Evolutionary conservation across 176 grass and related monocot genomes (phyloP).

Genomic region (Phoenix roebelenii): DNA sequence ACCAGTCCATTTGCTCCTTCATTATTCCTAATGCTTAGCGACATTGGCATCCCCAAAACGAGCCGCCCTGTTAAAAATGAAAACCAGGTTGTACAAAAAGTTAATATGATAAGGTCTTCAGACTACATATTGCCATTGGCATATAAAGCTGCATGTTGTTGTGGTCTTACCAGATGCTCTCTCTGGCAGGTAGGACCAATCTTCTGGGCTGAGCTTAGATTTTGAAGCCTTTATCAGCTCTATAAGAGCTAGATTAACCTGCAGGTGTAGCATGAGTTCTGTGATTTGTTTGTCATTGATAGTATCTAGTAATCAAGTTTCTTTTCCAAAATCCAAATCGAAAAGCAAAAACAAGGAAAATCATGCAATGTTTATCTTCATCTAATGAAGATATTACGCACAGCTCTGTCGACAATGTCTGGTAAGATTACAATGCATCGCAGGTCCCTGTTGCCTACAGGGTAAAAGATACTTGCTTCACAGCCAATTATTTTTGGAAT

Average conservation of each 20-base stretch:
- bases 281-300: not conserved
- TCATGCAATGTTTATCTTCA: no score
- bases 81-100: constrained; percentile 19
- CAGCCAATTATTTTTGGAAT: no score
- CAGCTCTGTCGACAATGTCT: no score
- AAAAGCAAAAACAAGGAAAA: no score
- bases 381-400: no score
- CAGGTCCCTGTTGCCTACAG: no score
- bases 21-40: constrained; percentile 40
- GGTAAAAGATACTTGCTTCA: no score
- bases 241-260: constrained; percentile 80
- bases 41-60: constrained; percentile 27
- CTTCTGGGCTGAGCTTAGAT: constrained; percentile 37
- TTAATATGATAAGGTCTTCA: no score
- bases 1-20: constrained; percentile 39
- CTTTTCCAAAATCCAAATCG: not conserved
- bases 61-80: constrained; percentile 37
- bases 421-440: no score
- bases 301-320: not conserved
- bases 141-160: constrained; percentile 5
- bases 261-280: constrained; percentile 2
- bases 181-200: constrained; percentile 58
- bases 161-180: constrained; percentile 46
- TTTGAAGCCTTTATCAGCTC: constrained; percentile 81
- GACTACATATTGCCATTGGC: not conserved